Percentiles rank a stretch among this genome's conserved stretches.
Conservation (phyloP, 768 basidiomycete species). For the Pluteus cervinus region DNA sequence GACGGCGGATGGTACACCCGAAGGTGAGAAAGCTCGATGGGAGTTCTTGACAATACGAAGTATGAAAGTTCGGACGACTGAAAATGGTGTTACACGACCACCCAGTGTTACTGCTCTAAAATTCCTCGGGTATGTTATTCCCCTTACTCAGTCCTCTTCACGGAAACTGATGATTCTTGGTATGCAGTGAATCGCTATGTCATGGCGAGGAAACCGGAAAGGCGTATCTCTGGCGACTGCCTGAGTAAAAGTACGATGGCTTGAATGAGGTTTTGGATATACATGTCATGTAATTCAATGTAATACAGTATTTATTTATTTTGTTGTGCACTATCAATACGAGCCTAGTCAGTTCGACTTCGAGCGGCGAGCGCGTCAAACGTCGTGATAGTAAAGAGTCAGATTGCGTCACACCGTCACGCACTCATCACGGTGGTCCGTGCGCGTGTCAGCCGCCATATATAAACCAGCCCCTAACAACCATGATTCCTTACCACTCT, state of each 20-base stretch:
- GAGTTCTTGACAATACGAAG: slow-evolving; percentile 64
- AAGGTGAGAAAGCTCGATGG: slow-evolving; percentile 66
- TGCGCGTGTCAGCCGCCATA: slow-evolving; percentile 19
- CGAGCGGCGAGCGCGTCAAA: too few relatives aligned
- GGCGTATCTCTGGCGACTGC: slow-evolving; percentile 50
- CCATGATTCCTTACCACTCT: slow-evolving; percentile 65
- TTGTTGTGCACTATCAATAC: too few relatives aligned
- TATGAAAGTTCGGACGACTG: slow-evolving; percentile 49
- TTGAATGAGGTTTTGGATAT: too few relatives aligned
- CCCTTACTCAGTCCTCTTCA: neutral
- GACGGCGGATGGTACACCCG: slow-evolving; percentile 69
- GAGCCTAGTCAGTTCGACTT: too few relatives aligned
- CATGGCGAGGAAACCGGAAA: slow-evolving; percentile 64
- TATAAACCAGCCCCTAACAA: slow-evolving; percentile 17
- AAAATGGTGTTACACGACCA: slow-evolving; percentile 29
- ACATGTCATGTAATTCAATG: too few relatives aligned
- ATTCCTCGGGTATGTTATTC: slow-evolving; percentile 62
- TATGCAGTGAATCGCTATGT: slow-evolving; percentile 47
- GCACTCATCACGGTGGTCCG: too few relatives aligned
- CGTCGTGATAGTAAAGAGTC: too few relatives aligned
- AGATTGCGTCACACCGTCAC: too few relatives aligned
- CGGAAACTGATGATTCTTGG: neutral
- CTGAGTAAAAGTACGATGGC: too few relatives aligned
- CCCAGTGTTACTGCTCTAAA: slow-evolving; percentile 71
- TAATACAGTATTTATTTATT: too few relatives aligned